Base-by-base conservation (phyloP, 2,329 filamentous ascomycete species). In the Ascochyta pisi region DNA sequence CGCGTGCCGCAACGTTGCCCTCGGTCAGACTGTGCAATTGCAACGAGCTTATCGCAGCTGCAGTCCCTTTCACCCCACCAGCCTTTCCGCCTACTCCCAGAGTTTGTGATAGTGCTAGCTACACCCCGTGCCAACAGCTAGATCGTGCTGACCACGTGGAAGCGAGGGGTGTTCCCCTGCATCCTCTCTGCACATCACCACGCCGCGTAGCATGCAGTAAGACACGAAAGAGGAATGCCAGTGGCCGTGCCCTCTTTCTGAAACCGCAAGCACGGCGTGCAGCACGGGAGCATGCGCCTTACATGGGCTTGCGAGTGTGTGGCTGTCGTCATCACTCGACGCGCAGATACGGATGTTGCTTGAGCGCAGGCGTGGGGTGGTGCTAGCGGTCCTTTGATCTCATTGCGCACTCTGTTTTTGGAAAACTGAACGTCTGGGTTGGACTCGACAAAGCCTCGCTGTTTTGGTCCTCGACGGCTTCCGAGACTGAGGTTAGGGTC, bases 61-160 rank as follows among this genome's bases (percentile, higher is more conserved):
- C 29, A 31, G 27, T 12, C 9, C 8, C 27, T 1, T 3, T 19
- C 19, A 19, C 9, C 27, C 6, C 9, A 15, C 10, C 29, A 15
- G 23, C 9, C 2, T 39, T 35, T n/a, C 38, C 26, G 22, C 37
- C 15, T 19, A 31, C n/a, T 29, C 16, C 35, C 19, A 19, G 19
- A 3, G 19, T 19, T 19, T 3, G 19, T 19, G 19, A 19, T 19
- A 19, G 3, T 19, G 19, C 2, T 19, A 19, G 19, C 19, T 19
- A 19, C 19, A 19, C 19, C 19, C 2, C 19, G 19, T 19, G 19
- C 19, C 19, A 19, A 19, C 19, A 19, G 42, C 43, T 51, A 51
- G 53, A 56, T 51, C 53, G 53, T 43, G 48, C 47, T 44, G 53
- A 34, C 53, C 53, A 56, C 53, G 53, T 56, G 53, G 53, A 48